Percentiles rank a stretch among this genome's conserved stretches.
Conservation (phyloP, 129 eudicot species). For the Gnaphalium uliginosum region DNA sequence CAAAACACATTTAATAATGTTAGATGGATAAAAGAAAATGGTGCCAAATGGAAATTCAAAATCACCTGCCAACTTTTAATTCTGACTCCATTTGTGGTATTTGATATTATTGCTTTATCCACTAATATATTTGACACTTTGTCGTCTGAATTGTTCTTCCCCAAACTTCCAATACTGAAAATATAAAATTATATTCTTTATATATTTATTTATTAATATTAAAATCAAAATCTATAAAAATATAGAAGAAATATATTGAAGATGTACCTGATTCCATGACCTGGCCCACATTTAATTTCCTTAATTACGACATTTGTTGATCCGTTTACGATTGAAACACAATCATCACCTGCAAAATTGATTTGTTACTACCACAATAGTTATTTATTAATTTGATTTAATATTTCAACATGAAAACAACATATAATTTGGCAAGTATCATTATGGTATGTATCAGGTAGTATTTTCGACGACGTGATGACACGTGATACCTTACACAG, state of each 20-base stretch:
- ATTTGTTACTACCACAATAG: background rate
- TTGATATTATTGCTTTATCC: conserved; percentile 43
- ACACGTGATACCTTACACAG: too few species aligned
- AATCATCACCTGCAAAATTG: conserved; percentile 77
- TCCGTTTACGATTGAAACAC: conserved; percentile 86
- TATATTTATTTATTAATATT: too few species aligned
- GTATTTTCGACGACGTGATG: too few species aligned
- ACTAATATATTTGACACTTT: conserved; percentile 66
- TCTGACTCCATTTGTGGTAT: conserved; percentile 83
- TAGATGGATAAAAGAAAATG: too few species aligned
- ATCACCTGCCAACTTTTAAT: conserved; percentile 94
- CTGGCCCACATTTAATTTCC: conserved; percentile 80
- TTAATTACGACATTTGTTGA: conserved; percentile 49
- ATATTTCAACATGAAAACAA: background rate
- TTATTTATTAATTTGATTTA: too few species aligned
- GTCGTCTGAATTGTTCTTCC: conserved; percentile 49
- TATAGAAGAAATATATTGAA: too few species aligned
- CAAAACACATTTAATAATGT: too few species aligned
- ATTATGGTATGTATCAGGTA: too few species aligned
- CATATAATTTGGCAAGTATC: too few species aligned
- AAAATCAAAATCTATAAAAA: too few species aligned
- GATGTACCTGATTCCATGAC: conserved; percentile 91
- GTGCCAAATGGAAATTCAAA: background rate
- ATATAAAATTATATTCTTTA: background rate
- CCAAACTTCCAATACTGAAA: conserved; percentile 91